Evolutionary conservation across 208 protist genomes (phyloP).

Genomic region (Trypanosoma scelopori): DNA sequence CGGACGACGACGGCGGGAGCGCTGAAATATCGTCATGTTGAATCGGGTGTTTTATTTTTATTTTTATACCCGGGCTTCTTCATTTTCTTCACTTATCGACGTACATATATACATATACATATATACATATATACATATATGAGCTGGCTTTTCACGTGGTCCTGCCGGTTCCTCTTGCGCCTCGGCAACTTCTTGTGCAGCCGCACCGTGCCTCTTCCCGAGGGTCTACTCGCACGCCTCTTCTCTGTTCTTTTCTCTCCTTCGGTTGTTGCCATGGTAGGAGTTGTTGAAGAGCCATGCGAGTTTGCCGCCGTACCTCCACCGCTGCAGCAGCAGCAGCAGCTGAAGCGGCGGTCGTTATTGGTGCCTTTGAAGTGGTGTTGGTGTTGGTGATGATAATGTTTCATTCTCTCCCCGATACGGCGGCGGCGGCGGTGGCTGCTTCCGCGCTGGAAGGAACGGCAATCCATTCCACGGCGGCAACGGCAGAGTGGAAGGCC

Average conservation of each 20-base stretch:
- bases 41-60: too few species aligned
- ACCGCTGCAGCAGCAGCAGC: too few species aligned
- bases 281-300: not conserved
- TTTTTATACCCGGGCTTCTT: too few species aligned
- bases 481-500: too few species aligned
- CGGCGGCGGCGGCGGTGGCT: not conserved
- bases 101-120: too few species aligned
- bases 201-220: too few species aligned
- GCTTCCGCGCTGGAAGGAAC: too few species aligned
- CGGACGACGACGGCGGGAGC: not conserved
- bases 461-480: not conserved
- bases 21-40: too few species aligned
- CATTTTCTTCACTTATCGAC: too few species aligned
- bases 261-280: not conserved
- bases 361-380: not conserved
- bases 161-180: not conserved
- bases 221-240: too few species aligned
- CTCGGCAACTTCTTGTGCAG: not conserved
- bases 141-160: too few species aligned
- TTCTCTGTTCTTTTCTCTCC: conserved; percentile 10
- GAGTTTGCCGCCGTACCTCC: not conserved
- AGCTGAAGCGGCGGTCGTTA: not conserved
- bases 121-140: too few species aligned
- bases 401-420: not conserved
- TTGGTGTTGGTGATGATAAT: not conserved